Evolutionary conservation across 1,139 yeast genomes (phyloP), one percentile per base, ranked within the genome.

Genomic region (Dujonia santamariae): DNA sequence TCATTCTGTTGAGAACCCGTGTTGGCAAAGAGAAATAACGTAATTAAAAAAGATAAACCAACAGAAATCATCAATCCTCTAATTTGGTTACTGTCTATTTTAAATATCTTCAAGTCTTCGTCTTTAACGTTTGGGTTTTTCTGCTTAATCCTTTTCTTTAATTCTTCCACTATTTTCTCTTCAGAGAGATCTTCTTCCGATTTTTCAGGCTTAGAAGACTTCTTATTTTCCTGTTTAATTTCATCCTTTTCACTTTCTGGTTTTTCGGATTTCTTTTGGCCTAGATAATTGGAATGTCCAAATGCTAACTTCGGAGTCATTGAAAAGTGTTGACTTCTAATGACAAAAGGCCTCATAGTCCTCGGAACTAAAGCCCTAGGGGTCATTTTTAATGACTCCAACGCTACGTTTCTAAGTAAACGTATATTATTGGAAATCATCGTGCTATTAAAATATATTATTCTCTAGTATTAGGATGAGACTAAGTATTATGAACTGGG

Each of bases 111-210:
- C 31, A 66, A 39, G 35, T 65, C 58, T 31, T 58, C 54, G 8
- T 56, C 46, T 37, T 61, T 59, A 12, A 54, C 32, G 31, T 56
- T 53, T 4, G 66, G 63, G 37, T 58, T 51, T 41, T 61, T 54
- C 38, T 62, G 57, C 45, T 56, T 56, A 37, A 63, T 43, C 44
- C 37, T 65, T 67, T 35, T 61, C 63, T 30, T 69, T 50, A 20
- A 61, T 48, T 30, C 56, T 56, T 31, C 53, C 4, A 26, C 19
- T 13, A 31, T 50, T 40, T 59, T 61, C 28, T 54, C 54, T 20
- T 45, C 42, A 19, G 39, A 37, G 38, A 39, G 38, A 13, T 43
- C 37, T 33, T 42, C 30, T 14, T 43, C 41, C 34, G 45, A 35
- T 25, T 40, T 35, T n/a, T 38, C 33, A 7, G 28, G 15, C 22